Conservation (phyloP, 371 early-diverging fungal species). For the Circinella minor region DNA sequence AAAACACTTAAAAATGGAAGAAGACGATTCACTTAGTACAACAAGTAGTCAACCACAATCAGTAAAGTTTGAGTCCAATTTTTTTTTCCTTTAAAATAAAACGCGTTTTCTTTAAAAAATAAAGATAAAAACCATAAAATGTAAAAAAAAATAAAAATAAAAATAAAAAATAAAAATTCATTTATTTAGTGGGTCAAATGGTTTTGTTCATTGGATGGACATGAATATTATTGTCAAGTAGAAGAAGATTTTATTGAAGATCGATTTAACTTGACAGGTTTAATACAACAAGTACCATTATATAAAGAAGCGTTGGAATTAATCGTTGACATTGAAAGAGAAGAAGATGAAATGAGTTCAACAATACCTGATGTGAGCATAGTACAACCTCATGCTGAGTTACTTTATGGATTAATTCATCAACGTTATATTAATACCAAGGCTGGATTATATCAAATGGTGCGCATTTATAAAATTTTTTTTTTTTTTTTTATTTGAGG, state of each 20-base stretch:
- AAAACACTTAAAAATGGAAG: background rate
- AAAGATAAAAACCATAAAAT: no score
- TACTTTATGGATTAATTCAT: constrained; percentile 85
- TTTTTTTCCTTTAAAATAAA: background rate
- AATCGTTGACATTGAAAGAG: constrained; percentile 81
- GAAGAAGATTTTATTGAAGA: constrained; percentile 88
- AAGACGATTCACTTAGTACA: constrained; percentile 6
- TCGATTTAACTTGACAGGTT: constrained; percentile 91
- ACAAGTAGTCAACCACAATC: constrained; percentile 13
- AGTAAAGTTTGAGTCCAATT: background rate
- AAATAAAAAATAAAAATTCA: no score
- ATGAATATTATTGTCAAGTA: constrained; percentile 83
- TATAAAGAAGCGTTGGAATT: constrained; percentile 82
- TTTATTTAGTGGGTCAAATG: constrained; percentile 95
- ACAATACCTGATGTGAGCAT: constrained; percentile 47
- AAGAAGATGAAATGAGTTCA: constrained; percentile 47
- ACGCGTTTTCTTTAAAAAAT: background rate
- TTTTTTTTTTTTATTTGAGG: no score
- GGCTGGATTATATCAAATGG: constrained; percentile 78
- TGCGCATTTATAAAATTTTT: constrained; percentile 20
- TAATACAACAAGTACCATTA: constrained; percentile 75
- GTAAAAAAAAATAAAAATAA: no score
- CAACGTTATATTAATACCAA: constrained; percentile 81
- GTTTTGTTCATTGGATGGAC: constrained; percentile 82
- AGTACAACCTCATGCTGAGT: constrained; percentile 56